phyloP scores from a whole-genome alignment of 345 rosid genomes.

The Litchi chinensis region DNA sequence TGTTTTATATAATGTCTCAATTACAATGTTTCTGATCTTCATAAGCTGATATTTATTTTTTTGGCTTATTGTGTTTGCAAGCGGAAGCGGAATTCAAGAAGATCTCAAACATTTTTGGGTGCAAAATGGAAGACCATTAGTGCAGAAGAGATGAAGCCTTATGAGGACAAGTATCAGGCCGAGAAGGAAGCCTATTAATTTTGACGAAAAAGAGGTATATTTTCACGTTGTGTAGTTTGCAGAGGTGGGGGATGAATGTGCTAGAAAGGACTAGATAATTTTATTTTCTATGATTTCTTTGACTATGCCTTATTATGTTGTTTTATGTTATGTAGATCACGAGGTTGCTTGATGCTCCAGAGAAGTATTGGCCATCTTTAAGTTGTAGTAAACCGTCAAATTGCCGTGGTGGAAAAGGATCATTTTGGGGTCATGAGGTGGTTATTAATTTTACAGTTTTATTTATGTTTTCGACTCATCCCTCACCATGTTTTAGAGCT shows the following conservation, averaged over 20 bases:
- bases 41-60: neutral
- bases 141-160: constrained; percentile 88
- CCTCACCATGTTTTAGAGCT: constrained; percentile 29
- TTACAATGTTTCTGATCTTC: neutral
- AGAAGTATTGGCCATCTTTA: too few species aligned
- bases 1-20: neutral
- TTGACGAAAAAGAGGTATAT: constrained; percentile 71
- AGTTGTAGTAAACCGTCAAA: too few species aligned
- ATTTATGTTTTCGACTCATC: constrained; percentile 13
- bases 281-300: too few species aligned
- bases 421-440: too few species aligned
- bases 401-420: too few species aligned
- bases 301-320: too few species aligned
- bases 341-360: too few species aligned
- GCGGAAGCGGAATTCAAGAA: constrained; percentile 88
- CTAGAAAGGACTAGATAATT: too few species aligned
- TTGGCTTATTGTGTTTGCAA: constrained; percentile 25
- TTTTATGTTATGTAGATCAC: too few species aligned
- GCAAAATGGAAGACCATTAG: constrained; percentile 75
- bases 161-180: constrained; percentile 74
- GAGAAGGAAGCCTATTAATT: constrained; percentile 42
- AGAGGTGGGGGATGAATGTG: too few species aligned
- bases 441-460: too few species aligned
- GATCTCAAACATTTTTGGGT: constrained; percentile 63
- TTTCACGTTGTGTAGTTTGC: too few species aligned